Base-by-base conservation (phyloP, 805 yeast genomes). In the Candida pseudofarinosa region DNA sequence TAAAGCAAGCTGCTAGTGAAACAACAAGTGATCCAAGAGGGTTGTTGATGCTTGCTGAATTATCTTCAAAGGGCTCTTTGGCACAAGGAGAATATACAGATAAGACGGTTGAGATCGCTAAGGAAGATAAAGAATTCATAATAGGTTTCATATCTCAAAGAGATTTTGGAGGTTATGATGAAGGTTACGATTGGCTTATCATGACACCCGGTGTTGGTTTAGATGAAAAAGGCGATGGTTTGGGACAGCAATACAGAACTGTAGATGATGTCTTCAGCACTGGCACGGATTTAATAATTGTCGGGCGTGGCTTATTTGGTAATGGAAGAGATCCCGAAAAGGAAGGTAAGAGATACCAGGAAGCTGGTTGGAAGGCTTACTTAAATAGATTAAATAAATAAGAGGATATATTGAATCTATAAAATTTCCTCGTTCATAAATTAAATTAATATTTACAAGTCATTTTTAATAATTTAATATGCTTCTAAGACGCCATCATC, bases 141-240 rank as follows among this genome's bases (percentile, higher is more conserved):
- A 84, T 93, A 66, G 99, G 99, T 0, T 93, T 91, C 63, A 93
- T 93, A 66, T 97, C 99, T 0, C 97, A 89, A 62, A 77, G 79
- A 57, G 82, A 83, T 45, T 86, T 90, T 87, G 89, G 89, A 20
- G 90, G 89, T 13, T 74, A 76, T 35, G 83, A 77, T 2, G 93
- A 83, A 54, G 93, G 91, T 1, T 90, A 85, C 56, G 99, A 93
- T 67, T 93, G 97, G 97, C 67, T 93, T 33, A 80, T 90, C 45
- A 83, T 93, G 93, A 91, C 99, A 0, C 99, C 99, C 0, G 99
- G 99, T 48, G 99, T 93, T 33, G 98, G 98, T 2, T 75, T 93
- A 40, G 99, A 91, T 59, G 98, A 91, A 59, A 93, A 85, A 62
- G 97, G 98, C 13, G 99, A 93, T 61, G 80, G 83, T 1, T 74